Evolutionary conservation across 2,329 filamentous ascomycete genomes (phyloP).

Genomic region (Dryadomyces quercus-mongolicae): DNA sequence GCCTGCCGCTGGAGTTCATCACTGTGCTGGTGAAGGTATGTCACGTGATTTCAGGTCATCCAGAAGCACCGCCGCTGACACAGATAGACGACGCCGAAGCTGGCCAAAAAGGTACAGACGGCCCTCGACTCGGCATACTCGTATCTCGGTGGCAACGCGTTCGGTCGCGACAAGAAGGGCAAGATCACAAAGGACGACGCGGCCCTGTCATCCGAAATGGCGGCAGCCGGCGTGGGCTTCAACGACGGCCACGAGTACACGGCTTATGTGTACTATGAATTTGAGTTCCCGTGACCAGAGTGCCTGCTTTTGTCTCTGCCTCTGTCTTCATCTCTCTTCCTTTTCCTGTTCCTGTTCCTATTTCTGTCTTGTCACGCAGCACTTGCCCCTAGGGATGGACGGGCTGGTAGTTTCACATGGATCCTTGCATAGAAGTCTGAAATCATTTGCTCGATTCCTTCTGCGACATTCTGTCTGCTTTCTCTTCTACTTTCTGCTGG

Average conservation of each 20-base stretch:
- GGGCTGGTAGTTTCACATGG: neutral
- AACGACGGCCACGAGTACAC: conserved; percentile 77
- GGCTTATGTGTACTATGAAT: conserved; percentile 93
- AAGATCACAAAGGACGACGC: conserved; percentile 84
- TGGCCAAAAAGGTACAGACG: conserved; percentile 65
- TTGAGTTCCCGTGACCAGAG: conserved; percentile 51
- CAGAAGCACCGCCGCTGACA: neutral
- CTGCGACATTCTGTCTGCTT: neutral
- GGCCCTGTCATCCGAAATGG: conserved; percentile 68
- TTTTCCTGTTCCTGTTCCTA: neutral
- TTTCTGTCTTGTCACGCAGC: neutral
- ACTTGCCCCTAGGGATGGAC: neutral
- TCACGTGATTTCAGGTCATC: conserved; percentile 9
- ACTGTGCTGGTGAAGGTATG: conserved; percentile 74
- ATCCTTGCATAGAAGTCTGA: neutral
- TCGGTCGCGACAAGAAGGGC: conserved; percentile 87
- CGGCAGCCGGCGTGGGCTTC: conserved; percentile 54
- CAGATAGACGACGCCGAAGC: conserved; percentile 66
- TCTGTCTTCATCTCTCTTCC: neutral
- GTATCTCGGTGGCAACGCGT: conserved; percentile 88
- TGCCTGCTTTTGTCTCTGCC: neutral
- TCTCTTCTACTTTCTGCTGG: neutral
- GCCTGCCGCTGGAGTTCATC: conserved; percentile 80
- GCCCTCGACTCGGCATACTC: conserved; percentile 75
- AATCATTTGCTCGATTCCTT: neutral